Percentiles rank a stretch among this genome's conserved stretches.
phyloP scores from a whole-genome alignment of 176 grass and related monocot species.

The Dactylis glomerata region DNA sequence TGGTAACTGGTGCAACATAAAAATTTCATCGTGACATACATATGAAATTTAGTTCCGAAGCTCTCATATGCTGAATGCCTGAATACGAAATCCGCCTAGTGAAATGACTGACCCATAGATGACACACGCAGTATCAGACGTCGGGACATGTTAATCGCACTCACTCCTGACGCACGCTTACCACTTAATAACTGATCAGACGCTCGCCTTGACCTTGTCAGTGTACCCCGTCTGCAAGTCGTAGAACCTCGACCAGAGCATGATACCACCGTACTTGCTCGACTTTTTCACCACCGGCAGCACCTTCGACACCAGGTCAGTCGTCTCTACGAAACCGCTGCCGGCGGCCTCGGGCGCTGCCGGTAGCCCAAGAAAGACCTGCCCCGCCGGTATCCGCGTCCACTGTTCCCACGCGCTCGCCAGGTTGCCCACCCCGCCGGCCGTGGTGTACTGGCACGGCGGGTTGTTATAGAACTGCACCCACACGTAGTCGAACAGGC shows the following conservation, averaged over 20 bases:
- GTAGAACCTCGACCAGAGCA: conserved; percentile 75
- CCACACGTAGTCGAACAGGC: conserved; percentile 85
- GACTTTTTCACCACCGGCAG: conserved; percentile 53
- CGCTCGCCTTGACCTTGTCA: conserved; percentile 39
- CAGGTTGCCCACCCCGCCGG: conserved; percentile 5
- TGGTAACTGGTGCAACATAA: no score
- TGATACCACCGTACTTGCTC: conserved; percentile 59
- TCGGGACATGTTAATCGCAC: neutral
- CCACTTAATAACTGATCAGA: no score
- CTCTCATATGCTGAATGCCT: no score
- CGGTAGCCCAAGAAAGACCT: conserved; percentile 59
- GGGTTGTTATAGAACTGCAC: conserved; percentile 89
- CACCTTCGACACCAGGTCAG: conserved; percentile 40
- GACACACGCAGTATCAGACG: no score
- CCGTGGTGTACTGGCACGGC: conserved; percentile 51
- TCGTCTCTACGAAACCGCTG: conserved; percentile 51
- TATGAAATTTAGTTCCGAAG: no score
- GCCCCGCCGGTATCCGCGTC: conserved; percentile 30
- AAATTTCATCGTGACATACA: no score
- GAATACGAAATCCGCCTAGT: no score
- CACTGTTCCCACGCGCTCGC: conserved; percentile 51
- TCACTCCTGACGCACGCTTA: neutral
- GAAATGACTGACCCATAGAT: no score
- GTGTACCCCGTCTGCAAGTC: conserved; percentile 58
- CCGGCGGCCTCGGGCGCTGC: conserved; percentile 58